A percentile compares a stretch with the other conserved stretches of the same genome.
Conservation (phyloP, 1,139 yeast genomes). For the Torulaspora pretoriensis region DNA sequence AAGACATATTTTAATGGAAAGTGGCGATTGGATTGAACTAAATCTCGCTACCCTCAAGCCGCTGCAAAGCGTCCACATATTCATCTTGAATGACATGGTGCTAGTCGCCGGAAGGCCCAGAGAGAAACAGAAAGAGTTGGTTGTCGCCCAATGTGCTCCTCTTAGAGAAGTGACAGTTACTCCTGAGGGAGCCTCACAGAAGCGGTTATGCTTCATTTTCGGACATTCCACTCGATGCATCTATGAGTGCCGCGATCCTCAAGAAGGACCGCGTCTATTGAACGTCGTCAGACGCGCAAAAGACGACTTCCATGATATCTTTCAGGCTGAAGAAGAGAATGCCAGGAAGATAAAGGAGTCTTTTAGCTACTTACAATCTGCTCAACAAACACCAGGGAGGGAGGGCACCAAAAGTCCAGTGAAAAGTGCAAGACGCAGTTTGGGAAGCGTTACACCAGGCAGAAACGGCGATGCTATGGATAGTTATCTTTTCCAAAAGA, state of each 20-base stretch:
- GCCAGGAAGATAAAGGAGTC: slow-evolving; percentile 47
- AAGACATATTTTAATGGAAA: slow-evolving; percentile 74
- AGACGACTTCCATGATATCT: slow-evolving; percentile 49
- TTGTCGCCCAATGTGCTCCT: slow-evolving; percentile 81
- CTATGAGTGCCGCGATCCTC: slow-evolving; percentile 55
- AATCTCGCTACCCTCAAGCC: slow-evolving; percentile 86
- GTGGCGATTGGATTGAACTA: slow-evolving; percentile 83
- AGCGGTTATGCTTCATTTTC: slow-evolving; percentile 32
- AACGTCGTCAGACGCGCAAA: slow-evolving; percentile 62
- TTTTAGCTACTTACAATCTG: slow-evolving; percentile 41
- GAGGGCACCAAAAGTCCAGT: slow-evolving; percentile 30
- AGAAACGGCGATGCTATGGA: slow-evolving; percentile 23
- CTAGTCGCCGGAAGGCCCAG: slow-evolving; percentile 67
- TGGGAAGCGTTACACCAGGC: slow-evolving; percentile 22
- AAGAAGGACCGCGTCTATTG: slow-evolving; percentile 54
- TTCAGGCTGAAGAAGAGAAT: slow-evolving; percentile 41
- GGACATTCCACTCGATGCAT: slow-evolving; percentile 22
- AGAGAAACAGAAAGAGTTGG: slow-evolving; percentile 42
- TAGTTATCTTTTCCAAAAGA: slow-evolving; percentile 25
- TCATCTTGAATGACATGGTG: slow-evolving; percentile 71
- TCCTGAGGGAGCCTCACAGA: slow-evolving; percentile 25
- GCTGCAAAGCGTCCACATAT: slow-evolving; percentile 69
- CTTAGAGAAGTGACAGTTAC: slow-evolving; percentile 54
- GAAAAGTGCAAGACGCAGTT: slow-evolving; percentile 28
- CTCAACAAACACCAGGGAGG: slow-evolving; percentile 32